These are phyloP conservation scores for Pouteria campechiana DNA, from an alignment of 179 eudicot genomes.

Conservation along the genomic window DNA sequence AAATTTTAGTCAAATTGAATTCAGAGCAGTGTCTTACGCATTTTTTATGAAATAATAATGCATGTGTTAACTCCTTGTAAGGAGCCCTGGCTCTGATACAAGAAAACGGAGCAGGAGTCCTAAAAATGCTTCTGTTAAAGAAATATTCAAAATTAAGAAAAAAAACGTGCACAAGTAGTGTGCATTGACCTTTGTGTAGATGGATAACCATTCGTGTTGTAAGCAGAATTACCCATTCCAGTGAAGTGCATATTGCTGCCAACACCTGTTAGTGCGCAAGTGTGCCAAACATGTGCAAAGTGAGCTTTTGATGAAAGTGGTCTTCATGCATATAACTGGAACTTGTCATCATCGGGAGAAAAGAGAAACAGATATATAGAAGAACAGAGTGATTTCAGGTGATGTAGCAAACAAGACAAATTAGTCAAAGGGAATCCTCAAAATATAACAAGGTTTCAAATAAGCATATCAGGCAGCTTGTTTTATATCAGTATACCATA, in stretches of 20 bases:
- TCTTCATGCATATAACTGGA: constrained; percentile 42
- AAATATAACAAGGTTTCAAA: no score
- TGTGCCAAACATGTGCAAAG: constrained; percentile 89
- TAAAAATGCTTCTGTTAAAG: constrained; percentile 15
- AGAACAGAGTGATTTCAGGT: no score
- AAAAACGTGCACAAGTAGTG: constrained; percentile 77
- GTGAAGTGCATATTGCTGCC: constrained; percentile 90
- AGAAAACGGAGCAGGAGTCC: constrained; percentile 6
- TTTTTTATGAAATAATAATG: constrained; percentile 16
- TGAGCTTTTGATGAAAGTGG: constrained; percentile 68
- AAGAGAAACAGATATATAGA: no score
- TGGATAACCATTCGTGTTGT: constrained; percentile 92
- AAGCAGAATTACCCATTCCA: constrained; percentile 87
- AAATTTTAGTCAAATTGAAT: constrained; percentile 3
- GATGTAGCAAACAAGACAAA: no score
- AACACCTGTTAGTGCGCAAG: constrained; percentile 98
- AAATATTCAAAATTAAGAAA: constrained; percentile 22
- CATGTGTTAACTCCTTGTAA: constrained; percentile 12
- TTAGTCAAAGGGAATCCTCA: no score
- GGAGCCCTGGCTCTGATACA: constrained; percentile 21
- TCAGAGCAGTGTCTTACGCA: not conserved
- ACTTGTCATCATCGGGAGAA: no score
- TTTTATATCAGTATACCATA: no score
- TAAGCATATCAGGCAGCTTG: no score
- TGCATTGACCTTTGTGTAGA: constrained; percentile 98